These are phyloP conservation scores for Penicillium sp. DNA, from an alignment of 2,329 filamentous ascomycete species.

Conservation along the genomic window DNA sequence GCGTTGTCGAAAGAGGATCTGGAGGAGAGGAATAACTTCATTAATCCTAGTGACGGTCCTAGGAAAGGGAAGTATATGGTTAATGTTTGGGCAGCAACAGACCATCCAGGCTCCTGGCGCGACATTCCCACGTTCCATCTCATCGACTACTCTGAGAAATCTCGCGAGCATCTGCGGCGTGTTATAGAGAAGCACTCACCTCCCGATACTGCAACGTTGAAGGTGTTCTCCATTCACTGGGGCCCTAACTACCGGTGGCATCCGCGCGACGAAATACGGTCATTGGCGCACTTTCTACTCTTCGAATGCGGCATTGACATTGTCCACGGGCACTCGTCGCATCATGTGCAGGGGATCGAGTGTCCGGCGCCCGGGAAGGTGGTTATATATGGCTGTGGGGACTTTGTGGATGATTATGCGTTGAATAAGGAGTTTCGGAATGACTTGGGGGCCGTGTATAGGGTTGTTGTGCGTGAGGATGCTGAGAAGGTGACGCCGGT, in stretches of 20 bases:
- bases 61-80: slow-evolving; percentile 17
- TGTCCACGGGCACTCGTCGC: slow-evolving; percentile 39
- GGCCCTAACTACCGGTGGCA: slow-evolving; percentile 39
- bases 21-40: not conserved
- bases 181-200: slow-evolving; percentile 7
- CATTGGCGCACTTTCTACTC: slow-evolving; percentile 37
- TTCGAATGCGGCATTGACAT: slow-evolving; percentile 41
- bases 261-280: slow-evolving; percentile 27
- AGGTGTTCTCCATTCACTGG: slow-evolving; percentile 40
- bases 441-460: slow-evolving; percentile 39
- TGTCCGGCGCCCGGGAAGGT: slow-evolving; percentile 28
- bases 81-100: slow-evolving; percentile 34
- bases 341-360: slow-evolving; percentile 41
- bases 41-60: too few relatives aligned
- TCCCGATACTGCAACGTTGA: slow-evolving; percentile 20
- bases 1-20: not conserved
- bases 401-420: slow-evolving; percentile 43
- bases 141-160: slow-evolving; percentile 30
- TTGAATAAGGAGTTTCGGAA: slow-evolving; percentile 32
- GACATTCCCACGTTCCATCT: slow-evolving; percentile 32
- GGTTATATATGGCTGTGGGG: slow-evolving; percentile 40
- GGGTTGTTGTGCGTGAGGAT: slow-evolving; percentile 26
- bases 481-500: slow-evolving; percentile 18
- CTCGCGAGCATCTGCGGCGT: slow-evolving; percentile 21
- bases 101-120: slow-evolving; percentile 35